These are phyloP conservation scores for Trametes maxima DNA, from an alignment of 768 basidiomycete genomes.

Conservation along the genomic window DNA sequence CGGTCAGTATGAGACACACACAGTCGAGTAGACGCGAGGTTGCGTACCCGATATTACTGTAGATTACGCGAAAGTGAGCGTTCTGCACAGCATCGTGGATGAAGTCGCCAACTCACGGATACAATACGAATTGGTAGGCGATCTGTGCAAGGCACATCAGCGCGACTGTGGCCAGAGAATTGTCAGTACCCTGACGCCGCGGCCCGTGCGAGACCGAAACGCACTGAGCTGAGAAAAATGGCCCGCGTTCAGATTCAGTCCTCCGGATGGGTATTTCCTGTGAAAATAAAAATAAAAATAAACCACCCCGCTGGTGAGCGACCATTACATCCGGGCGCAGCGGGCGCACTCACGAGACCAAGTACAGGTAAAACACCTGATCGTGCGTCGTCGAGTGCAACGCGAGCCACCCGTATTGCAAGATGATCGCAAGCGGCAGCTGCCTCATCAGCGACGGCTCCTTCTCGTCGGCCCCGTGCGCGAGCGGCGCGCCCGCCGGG, in stretches of 20 bases:
- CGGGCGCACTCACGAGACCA: constrained; percentile 68
- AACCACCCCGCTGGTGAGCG: background rate
- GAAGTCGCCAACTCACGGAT: constrained; percentile 62
- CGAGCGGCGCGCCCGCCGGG: constrained; percentile 30
- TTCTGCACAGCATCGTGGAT: background rate
- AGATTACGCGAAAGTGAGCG: constrained; percentile 1
- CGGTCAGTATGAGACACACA: too few relatives aligned
- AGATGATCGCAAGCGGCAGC: constrained; percentile 81
- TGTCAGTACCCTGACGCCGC: constrained; percentile 2
- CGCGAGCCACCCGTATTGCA: constrained; percentile 89
- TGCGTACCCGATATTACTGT: constrained; percentile 41
- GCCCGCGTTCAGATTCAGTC: constrained; percentile 86
- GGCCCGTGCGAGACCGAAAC: constrained; percentile 26
- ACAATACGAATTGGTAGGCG: constrained; percentile 87
- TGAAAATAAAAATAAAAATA: constrained; percentile 8
- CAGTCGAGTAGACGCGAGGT: background rate
- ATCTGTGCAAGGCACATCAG: constrained; percentile 95
- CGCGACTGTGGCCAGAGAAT: constrained; percentile 54
- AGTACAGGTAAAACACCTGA: constrained; percentile 89
- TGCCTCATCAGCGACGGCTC: constrained; percentile 69
- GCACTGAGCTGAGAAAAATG: constrained; percentile 90
- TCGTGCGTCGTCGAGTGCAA: constrained; percentile 89
- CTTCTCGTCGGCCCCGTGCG: constrained; percentile 49
- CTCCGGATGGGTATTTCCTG: constrained; percentile 84
- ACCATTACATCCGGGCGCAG: background rate